These are phyloP conservation scores for Emiliania huxleyi DNA, from an alignment of 78 protist species.

Conservation along the genomic window DNA sequence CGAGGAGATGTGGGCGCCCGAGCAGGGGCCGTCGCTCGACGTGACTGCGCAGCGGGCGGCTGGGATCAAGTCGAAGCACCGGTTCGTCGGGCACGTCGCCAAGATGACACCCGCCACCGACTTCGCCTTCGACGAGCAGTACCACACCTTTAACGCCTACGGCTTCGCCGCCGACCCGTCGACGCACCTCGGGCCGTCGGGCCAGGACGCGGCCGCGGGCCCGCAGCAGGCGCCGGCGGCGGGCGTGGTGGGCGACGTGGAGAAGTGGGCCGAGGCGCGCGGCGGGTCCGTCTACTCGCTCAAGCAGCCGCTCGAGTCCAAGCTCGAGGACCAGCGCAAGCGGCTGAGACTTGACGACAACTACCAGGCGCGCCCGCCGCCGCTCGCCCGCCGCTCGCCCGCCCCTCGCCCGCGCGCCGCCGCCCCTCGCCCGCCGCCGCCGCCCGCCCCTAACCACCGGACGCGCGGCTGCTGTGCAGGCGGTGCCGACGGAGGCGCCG, in stretches of 20 bases:
- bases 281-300: neutral
- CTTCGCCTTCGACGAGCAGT: constrained; percentile 11
- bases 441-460: too few species aligned
- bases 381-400: too few species aligned
- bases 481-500: neutral
- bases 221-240: neutral
- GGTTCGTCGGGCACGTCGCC: neutral
- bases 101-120: too few species aligned
- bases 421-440: too few species aligned
- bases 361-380: too few species aligned
- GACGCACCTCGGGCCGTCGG: neutral
- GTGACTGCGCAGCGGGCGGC: neutral
- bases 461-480: too few species aligned
- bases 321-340: constrained; percentile 11
- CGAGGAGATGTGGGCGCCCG: constrained; percentile 15
- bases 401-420: too few species aligned
- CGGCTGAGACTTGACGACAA: neutral
- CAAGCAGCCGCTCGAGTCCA: neutral
- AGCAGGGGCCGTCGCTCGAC: constrained; percentile 11
- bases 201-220: neutral
- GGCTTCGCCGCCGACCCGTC: neutral
- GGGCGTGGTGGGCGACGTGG: neutral
- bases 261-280: neutral
- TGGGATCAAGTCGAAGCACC: neutral
- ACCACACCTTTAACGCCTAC: neutral